Evolutionary conservation across 2,329 filamentous ascomycete genomes (phyloP).

Genomic region (Tolypocladium inflatum): DNA sequence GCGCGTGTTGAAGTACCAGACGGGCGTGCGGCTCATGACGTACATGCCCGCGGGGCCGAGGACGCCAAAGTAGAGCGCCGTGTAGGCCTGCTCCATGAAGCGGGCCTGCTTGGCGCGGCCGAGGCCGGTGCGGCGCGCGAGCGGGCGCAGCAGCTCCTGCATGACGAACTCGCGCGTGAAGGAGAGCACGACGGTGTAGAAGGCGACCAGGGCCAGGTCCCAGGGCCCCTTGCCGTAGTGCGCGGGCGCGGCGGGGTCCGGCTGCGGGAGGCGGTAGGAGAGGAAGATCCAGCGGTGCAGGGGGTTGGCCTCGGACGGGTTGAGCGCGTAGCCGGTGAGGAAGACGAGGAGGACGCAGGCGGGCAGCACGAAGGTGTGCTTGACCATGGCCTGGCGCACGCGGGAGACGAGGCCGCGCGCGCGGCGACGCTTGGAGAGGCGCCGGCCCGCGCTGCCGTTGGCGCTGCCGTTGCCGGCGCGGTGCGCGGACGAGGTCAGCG

Average conservation of each 20-base stretch:
- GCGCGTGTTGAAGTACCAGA: slow-evolving; percentile 91
- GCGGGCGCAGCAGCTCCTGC: slow-evolving; percentile 75
- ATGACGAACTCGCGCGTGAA: slow-evolving; percentile 95
- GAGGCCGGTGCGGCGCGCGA: slow-evolving; percentile 63
- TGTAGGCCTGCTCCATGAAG: slow-evolving; percentile 96
- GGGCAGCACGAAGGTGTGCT: slow-evolving; percentile 56
- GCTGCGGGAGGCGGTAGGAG: slow-evolving; percentile 63
- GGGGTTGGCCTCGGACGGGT: slow-evolving; percentile 70
- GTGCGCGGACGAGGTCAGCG: not conserved
- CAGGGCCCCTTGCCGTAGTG: slow-evolving; percentile 86
- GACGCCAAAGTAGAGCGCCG: slow-evolving; percentile 77
- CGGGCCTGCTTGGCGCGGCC: slow-evolving; percentile 71
- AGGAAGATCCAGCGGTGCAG: slow-evolving; percentile 79
- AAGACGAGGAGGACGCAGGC: slow-evolving; percentile 57
- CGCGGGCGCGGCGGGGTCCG: slow-evolving; percentile 31
- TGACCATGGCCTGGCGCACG: slow-evolving; percentile 45
- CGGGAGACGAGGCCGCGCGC: slow-evolving; percentile 37
- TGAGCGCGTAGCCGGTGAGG: slow-evolving; percentile 59
- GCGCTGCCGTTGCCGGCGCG: slow-evolving; percentile 13
- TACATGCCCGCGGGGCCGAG: slow-evolving; percentile 79
- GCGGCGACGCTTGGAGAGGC: slow-evolving; percentile 44
- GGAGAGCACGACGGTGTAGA: slow-evolving; percentile 82
- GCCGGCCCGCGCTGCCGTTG: slow-evolving; percentile 20
- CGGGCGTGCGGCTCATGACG: slow-evolving; percentile 82
- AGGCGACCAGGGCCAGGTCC: slow-evolving; percentile 79